These are phyloP conservation scores for Candida endomychidarum DNA, from an alignment of 805 yeast species.

Conservation along the genomic window DNA sequence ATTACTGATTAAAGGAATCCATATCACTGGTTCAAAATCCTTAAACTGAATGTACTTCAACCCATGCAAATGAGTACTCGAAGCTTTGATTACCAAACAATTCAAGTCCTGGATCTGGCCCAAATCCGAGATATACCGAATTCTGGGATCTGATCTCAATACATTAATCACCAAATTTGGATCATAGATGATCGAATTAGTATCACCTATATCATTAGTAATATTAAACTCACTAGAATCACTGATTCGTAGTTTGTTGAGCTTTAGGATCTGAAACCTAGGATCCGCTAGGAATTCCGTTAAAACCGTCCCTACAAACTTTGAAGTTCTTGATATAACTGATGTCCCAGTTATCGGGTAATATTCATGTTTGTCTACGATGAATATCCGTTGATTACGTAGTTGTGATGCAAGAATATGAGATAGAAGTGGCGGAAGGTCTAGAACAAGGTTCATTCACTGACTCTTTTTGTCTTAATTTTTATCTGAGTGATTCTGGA, in stretches of 20 bases:
- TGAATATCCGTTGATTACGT: not conserved
- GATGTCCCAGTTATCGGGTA: conserved; percentile 8
- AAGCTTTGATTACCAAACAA: not conserved
- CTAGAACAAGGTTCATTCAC: conserved; percentile 4
- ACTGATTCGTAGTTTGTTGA: conserved; percentile 1
- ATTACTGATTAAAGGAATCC: conserved; percentile 4
- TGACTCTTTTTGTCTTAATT: not conserved
- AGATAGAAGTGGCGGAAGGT: conserved; percentile 7
- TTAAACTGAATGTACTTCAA: conserved; percentile 2
- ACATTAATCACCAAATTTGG: conserved; percentile 1
- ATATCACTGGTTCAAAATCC: conserved; percentile 3
- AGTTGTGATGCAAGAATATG: conserved; percentile 2
- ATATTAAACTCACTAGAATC: conserved; percentile 1
- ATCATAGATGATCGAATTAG: conserved; percentile 1
- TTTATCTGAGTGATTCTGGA: not conserved
- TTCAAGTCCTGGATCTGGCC: not conserved
- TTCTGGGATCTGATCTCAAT: not conserved
- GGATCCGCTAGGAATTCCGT: not conserved
- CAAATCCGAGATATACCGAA: not conserved
- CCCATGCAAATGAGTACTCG: not conserved
- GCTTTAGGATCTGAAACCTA: not conserved
- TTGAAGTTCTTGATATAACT: not conserved
- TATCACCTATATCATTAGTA: not conserved
- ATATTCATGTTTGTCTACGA: not conserved
- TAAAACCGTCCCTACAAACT: not conserved